Evolutionary conservation across 1,139 yeast species (phyloP).

Genomic region (Blastobotrys indianensis): DNA sequence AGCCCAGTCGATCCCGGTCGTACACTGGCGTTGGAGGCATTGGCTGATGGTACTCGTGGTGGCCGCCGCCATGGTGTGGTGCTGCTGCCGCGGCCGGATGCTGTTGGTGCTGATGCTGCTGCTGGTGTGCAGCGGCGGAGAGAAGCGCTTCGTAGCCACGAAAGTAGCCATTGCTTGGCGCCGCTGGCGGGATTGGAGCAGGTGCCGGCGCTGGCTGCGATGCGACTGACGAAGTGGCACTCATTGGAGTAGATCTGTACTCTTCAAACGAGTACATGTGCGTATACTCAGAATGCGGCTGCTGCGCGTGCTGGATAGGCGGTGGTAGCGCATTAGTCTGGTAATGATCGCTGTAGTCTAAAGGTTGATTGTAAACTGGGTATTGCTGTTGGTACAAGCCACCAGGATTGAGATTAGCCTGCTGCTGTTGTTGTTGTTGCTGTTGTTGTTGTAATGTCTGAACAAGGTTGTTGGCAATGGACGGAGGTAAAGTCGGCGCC

Average conservation of each 20-base stretch:
- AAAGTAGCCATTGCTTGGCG: conserved; percentile 4
- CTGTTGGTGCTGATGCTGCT: conserved; percentile 2
- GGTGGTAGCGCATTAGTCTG: neutral
- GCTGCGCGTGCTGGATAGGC: neutral
- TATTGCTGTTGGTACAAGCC: neutral
- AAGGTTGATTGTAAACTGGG: neutral
- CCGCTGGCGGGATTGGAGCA: conserved; percentile 4
- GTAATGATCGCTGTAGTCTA: neutral
- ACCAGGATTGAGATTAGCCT: neutral
- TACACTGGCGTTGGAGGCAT: conserved; percentile 6
- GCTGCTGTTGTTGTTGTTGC: conserved; percentile 4
- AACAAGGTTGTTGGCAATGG: conserved; percentile 8
- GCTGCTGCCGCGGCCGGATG: neutral
- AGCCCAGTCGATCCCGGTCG: conserved; percentile 7
- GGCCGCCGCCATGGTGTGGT: too few species aligned
- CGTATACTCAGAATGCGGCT: neutral
- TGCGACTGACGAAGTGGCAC: conserved; percentile 6
- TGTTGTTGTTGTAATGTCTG: conserved; percentile 5
- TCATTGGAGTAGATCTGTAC: conserved; percentile 11
- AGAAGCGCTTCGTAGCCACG: conserved; percentile 12
- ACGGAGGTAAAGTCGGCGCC: conserved; percentile 4
- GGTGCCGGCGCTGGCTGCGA: conserved; percentile 6
- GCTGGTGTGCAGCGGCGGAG: conserved; percentile 10
- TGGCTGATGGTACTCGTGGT: conserved; percentile 8
- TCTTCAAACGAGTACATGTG: conserved; percentile 7